Conservation (phyloP, 208 protist genomes). For the Willaertia magna region DNA sequence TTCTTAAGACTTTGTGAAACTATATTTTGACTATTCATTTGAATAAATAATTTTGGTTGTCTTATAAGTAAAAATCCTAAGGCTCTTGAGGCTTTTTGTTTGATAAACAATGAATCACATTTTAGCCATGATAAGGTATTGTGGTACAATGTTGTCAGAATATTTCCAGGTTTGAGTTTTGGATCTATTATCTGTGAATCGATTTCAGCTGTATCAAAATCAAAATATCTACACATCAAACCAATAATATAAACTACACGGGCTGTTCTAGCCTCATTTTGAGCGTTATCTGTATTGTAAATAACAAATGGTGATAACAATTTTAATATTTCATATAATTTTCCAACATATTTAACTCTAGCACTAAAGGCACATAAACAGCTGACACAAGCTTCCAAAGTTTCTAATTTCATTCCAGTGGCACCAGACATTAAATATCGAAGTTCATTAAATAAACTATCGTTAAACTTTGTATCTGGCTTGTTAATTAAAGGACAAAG, state of each 20-base stretch:
- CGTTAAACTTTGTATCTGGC: not conserved
- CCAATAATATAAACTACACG: not conserved
- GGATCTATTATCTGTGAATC: not conserved
- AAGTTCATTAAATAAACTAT: not conserved
- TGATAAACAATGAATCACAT: not conserved
- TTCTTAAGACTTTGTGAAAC: not conserved
- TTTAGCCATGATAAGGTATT: not conserved
- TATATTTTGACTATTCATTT: not conserved
- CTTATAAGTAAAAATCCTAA: not conserved
- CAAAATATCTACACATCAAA: not conserved
- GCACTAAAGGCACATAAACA: not conserved
- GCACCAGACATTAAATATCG: not conserved
- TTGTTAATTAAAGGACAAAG: not conserved
- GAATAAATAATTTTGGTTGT: not conserved
- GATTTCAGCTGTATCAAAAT: not conserved
- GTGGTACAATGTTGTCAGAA: not conserved
- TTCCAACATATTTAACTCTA: not conserved
- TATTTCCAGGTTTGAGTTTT: not conserved
- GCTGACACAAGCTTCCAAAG: not conserved
- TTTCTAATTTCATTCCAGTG: not conserved
- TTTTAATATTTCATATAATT: not conserved
- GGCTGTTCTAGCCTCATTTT: not conserved
- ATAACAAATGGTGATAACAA: not conserved
- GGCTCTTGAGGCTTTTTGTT: not conserved
- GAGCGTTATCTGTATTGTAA: not conserved